Base-by-base conservation (phyloP, 805 yeast genomes). In the Cyberlindnera maritima region DNA sequence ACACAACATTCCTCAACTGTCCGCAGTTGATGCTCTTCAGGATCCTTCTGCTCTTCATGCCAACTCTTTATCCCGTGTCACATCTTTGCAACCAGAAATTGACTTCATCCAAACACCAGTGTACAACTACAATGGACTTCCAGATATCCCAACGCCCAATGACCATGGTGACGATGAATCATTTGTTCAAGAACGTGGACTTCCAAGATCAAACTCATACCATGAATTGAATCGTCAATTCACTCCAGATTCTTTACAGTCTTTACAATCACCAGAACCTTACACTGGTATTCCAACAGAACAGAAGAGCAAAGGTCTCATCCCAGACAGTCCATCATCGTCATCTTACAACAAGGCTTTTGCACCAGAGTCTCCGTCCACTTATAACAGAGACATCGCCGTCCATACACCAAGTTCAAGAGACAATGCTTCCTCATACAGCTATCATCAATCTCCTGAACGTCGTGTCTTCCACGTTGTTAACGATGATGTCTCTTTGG, bases 391-490 rank as follows among this genome's bases (percentile, higher is more conserved):
- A 32, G 32, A 20, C 18, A 15, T 17, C 9, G 25, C 25, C 10
- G 31, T 20, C 3, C 13, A 23, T 5, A 29, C 35, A 17, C 25
- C 46, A 7, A 14, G 36, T 14, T n/a, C 43, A 7, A 43, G 35
- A 23, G 54, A 48, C 13, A n/a, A 35, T 19, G 38, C n/a, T 3
- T 46, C 52, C 5, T 33, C 48, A 14, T 50, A 43, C 39, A 44
- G 49, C 25, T 50, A 39, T 25, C 41, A 32, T 9, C 47, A 43
- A 19, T 38, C 57, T 3, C 46, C 49, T 3, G 50, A 41, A 15
- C 39, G 40, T 20, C 49, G 49, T 20, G 26, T 46, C 7, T 46
- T 53, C 39, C 47, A 33, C 11, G 46, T 49, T 35, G 36, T 43
- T 17, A 48, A 49, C 25, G 50, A 49, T 26, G 42, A 33, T 15